Evolutionary conservation across 371 early-diverging fungal genomes (phyloP).

Genomic region (Zancudomyces culisetae): DNA sequence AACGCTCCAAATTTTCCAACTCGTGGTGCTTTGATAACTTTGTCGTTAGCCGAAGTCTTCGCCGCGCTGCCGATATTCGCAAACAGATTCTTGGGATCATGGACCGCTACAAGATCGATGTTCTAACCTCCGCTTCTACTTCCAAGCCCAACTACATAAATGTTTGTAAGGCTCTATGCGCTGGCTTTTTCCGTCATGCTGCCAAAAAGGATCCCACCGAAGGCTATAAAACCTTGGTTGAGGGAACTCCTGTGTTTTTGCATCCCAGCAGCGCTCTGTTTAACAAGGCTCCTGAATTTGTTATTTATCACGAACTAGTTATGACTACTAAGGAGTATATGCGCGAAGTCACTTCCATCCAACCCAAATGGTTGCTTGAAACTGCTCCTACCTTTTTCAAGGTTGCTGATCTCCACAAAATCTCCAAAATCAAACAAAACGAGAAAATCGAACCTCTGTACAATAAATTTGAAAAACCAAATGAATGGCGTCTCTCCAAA

Average conservation of each 20-base stretch:
- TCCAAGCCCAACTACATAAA: slow-evolving; percentile 63
- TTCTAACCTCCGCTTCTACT: slow-evolving; percentile 86
- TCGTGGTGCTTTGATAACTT: slow-evolving; percentile 95
- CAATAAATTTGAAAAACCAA: slow-evolving; percentile 78
- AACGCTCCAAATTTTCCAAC: slow-evolving; percentile 63
- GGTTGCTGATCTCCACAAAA: slow-evolving; percentile 74
- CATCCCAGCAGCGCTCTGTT: slow-evolving; percentile 90
- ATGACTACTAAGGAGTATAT: slow-evolving; percentile 96
- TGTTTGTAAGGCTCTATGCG: slow-evolving; percentile 73
- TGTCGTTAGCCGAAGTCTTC: slow-evolving; percentile 74
- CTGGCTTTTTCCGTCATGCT: slow-evolving; percentile 87
- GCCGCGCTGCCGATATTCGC: slow-evolving; percentile 78
- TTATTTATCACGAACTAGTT: slow-evolving; percentile 93
- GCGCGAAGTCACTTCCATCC: slow-evolving; percentile 89
- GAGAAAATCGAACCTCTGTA: slow-evolving; percentile 83
- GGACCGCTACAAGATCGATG: slow-evolving; percentile 85
- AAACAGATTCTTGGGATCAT: slow-evolving; percentile 91
- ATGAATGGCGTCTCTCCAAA: slow-evolving; percentile 71
- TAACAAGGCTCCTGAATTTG: slow-evolving; percentile 93
- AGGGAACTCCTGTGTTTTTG: slow-evolving; percentile 91
- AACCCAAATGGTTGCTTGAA: slow-evolving; percentile 93
- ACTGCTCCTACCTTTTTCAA: slow-evolving; percentile 93
- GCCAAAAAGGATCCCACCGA: slow-evolving; percentile 95
- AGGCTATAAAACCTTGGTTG: slow-evolving; percentile 89
- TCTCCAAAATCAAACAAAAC: slow-evolving; percentile 77